Evolutionary conservation across 208 protist species (phyloP).

Genomic region (Crithidia bombi): DNA sequence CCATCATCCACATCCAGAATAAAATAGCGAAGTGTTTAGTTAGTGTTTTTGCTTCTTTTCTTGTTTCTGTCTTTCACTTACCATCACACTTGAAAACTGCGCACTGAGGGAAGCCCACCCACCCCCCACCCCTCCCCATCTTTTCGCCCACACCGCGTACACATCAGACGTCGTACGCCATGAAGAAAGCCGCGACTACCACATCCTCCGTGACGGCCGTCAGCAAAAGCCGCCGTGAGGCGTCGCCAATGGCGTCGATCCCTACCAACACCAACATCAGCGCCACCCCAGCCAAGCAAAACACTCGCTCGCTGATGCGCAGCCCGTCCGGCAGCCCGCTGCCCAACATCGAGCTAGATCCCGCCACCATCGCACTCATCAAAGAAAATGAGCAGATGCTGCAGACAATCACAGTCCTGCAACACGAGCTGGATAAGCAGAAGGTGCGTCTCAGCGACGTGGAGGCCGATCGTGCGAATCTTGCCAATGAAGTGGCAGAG

Average conservation of each 20-base stretch:
- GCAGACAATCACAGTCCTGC: conserved; percentile 45
- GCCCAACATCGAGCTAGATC: conserved; percentile 38
- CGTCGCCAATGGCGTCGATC: conserved; percentile 30
- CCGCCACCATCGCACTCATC: conserved; percentile 42
- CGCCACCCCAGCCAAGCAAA: not conserved
- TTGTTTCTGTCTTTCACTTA: too few relatives aligned
- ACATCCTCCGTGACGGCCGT: not conserved
- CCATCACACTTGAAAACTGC: too few relatives aligned
- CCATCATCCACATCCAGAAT: too few relatives aligned
- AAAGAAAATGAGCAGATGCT: conserved; percentile 74
- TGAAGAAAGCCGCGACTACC: conserved; percentile 5
- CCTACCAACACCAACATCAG: conserved; percentile 27
- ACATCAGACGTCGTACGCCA: too few relatives aligned
- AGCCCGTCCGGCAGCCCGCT: conserved; percentile 34
- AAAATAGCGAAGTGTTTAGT: too few relatives aligned
- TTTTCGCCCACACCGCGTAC: too few relatives aligned
- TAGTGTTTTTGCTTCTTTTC: too few relatives aligned
- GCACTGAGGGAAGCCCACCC: too few relatives aligned
- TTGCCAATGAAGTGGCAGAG: conserved; percentile 40
- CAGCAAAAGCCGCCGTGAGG: conserved; percentile 18
- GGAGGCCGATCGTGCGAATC: conserved; percentile 13
- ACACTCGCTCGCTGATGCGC: conserved; percentile 20
- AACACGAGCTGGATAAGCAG: conserved; percentile 36
- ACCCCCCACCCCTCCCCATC: too few relatives aligned
- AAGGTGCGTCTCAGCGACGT: conserved; percentile 26